Conservation (phyloP, 192 early-diverging fungal species). For the Coemansia sp. region DNA sequence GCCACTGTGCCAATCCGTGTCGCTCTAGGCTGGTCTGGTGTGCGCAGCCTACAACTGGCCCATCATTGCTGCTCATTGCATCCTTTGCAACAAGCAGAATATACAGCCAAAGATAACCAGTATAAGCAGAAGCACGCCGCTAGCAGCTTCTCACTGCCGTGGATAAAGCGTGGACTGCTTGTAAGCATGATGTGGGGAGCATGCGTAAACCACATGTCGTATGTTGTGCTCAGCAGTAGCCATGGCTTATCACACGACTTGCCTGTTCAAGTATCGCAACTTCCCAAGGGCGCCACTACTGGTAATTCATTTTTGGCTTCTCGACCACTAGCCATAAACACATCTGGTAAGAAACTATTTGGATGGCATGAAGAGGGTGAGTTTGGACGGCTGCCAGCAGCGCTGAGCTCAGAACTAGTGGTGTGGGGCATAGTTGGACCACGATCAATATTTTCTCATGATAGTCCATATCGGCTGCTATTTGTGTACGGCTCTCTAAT, state of each 20-base stretch:
- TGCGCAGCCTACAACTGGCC: slow-evolving; percentile 47
- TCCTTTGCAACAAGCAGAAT: not conserved
- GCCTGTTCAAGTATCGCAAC: not conserved
- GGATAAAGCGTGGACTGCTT: slow-evolving; percentile 45
- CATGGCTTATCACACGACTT: slow-evolving; percentile 6
- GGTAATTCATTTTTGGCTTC: slow-evolving; percentile 8
- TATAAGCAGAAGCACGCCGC: not conserved
- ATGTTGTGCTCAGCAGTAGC: slow-evolving; percentile 22
- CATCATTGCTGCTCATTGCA: slow-evolving; percentile 25
- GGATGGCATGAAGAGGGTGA: slow-evolving; percentile 54
- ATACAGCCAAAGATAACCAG: not conserved
- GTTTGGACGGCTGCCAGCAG: slow-evolving; percentile 45
- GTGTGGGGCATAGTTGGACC: slow-evolving; percentile 56
- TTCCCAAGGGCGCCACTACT: not conserved
- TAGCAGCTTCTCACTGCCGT: slow-evolving; percentile 21
- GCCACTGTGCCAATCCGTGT: slow-evolving; percentile 48
- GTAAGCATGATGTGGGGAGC: slow-evolving; percentile 47
- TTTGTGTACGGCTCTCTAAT: slow-evolving; percentile 43
- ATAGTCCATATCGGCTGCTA: slow-evolving; percentile 45
- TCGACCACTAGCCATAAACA: not conserved
- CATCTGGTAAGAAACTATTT: slow-evolving; percentile 3
- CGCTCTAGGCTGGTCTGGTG: slow-evolving; percentile 50
- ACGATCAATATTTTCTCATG: slow-evolving; percentile 28
- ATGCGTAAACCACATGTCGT: slow-evolving; percentile 47
- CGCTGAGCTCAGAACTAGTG: slow-evolving; percentile 50